Conservation (phyloP, 176 grass and related monocot genomes). For the Tillandsia leiboldiana region DNA sequence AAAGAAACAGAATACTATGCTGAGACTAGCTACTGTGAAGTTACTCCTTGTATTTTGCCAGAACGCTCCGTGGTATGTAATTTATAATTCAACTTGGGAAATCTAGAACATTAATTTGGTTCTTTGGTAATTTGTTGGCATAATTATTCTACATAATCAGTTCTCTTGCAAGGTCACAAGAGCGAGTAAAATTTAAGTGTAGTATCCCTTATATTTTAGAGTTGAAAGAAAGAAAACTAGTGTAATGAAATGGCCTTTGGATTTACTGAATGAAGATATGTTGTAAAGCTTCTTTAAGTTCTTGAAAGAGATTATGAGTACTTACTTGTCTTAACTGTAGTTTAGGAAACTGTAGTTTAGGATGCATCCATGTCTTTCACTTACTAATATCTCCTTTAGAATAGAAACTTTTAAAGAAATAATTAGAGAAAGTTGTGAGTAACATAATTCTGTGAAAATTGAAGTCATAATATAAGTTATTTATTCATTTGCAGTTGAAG, state of each 20-base stretch:
- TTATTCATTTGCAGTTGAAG: constrained; percentile 66
- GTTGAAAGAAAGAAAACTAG: neutral
- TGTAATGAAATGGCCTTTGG: neutral
- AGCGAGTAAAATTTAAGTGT: neutral
- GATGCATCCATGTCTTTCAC: neutral
- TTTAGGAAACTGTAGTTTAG: neutral
- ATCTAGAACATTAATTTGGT: neutral
- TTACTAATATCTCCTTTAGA: neutral
- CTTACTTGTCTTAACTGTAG: neutral
- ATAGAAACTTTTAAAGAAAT: neutral
- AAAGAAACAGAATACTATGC: constrained; percentile 79
- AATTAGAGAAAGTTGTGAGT: neutral
- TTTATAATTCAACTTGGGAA: neutral
- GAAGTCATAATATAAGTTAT: neutral
- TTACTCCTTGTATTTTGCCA: constrained; percentile 91
- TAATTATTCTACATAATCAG: neutral
- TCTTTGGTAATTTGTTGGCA: neutral
- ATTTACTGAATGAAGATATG: neutral
- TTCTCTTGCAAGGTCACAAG: neutral
- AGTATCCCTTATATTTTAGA: neutral
- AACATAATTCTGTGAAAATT: neutral
- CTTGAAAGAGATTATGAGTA: neutral
- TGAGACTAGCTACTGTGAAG: constrained; percentile 81
- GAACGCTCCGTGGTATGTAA: constrained; percentile 75
- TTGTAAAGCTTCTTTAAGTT: neutral